Percentiles rank a stretch among this genome's conserved stretches.
phyloP scores from a whole-genome alignment of 2,329 filamentous ascomycete species.

The Aspergillus fructus region DNA sequence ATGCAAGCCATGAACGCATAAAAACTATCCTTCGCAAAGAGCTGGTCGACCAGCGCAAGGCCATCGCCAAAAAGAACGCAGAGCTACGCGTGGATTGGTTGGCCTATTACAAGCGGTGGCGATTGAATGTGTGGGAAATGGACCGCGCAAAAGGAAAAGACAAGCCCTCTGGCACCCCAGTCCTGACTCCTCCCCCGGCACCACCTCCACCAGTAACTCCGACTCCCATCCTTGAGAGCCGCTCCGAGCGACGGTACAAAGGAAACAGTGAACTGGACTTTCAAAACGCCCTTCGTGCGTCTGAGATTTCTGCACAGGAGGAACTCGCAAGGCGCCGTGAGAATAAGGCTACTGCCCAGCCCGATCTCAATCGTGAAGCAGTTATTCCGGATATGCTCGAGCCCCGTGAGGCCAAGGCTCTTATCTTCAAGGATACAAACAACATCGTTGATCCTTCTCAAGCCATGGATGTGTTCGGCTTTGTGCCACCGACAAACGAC shows the following conservation, averaged over 20 bases:
- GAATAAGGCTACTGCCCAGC: constrained; percentile 43
- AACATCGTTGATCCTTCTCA: constrained; percentile 39
- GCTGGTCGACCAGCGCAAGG: constrained; percentile 40
- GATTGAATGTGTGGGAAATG: constrained; percentile 41
- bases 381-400: constrained; percentile 50
- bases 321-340: constrained; percentile 46
- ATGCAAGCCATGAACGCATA: constrained; percentile 37
- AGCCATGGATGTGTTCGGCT: constrained; percentile 46
- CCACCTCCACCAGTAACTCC: constrained; percentile 32
- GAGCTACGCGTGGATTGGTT: constrained; percentile 42
- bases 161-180: constrained; percentile 38
- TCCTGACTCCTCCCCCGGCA: constrained; percentile 35
- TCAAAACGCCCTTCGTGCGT: constrained; percentile 48
- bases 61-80: constrained; percentile 40
- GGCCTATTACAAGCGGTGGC: constrained; percentile 46
- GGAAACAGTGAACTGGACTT: constrained; percentile 52
- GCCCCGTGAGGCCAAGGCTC: constrained; percentile 36
- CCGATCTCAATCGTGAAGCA: constrained; percentile 47
- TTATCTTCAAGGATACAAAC: constrained; percentile 49
- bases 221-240: constrained; percentile 35
- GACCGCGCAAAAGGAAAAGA: constrained; percentile 43
- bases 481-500: constrained; percentile 47
- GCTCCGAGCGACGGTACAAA: constrained; percentile 38
- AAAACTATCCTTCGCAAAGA: constrained; percentile 39
- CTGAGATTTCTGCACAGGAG: constrained; percentile 49